Evolutionary conservation across 1,284 basidiomycete genomes (phyloP).

Genomic region (Volvariella surrecta): DNA sequence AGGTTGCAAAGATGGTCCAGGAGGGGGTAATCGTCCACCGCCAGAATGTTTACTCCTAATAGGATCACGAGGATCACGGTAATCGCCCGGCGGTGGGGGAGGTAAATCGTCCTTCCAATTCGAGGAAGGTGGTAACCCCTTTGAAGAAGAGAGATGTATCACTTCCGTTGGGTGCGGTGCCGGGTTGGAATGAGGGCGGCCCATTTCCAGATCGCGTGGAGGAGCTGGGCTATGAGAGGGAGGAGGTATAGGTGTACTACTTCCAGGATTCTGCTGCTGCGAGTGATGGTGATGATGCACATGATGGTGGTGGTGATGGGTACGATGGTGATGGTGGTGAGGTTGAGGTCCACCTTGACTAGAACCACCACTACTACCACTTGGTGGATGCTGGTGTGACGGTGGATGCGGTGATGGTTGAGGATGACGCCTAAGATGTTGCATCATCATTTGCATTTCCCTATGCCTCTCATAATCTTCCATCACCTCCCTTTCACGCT

Average conservation of each 20-base stretch:
- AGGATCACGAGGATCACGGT: too few relatives aligned
- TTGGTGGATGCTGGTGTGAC: constrained; percentile 16
- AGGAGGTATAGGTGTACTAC: constrained; percentile 4
- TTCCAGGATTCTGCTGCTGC: constrained; percentile 16
- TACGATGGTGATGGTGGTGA: constrained; percentile 24
- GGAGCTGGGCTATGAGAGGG: not conserved
- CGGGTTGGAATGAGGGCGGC: constrained; percentile 19
- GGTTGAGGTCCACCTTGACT: not conserved
- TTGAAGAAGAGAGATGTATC: constrained; percentile 36
- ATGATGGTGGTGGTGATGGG: constrained; percentile 20
- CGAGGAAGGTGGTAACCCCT: constrained; percentile 13
- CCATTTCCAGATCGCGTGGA: constrained; percentile 13
- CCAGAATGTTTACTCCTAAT: constrained; percentile 18
- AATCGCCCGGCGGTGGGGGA: constrained; percentile 9
- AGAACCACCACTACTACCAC: constrained; percentile 3
- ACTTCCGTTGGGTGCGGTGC: constrained; percentile 35
- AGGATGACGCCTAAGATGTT: constrained; percentile 17
- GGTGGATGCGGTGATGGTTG: constrained; percentile 13
- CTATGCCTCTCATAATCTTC: constrained; percentile 13
- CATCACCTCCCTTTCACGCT: not conserved
- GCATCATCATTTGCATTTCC: constrained; percentile 19
- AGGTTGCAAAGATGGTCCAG: constrained; percentile 16
- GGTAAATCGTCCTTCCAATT: constrained; percentile 23
- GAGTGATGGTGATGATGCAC: constrained; percentile 28
- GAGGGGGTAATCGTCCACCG: constrained; percentile 17